These are phyloP conservation scores for Microdochium nivale DNA, from an alignment of 2,329 filamentous ascomycete genomes.

Conservation along the genomic window DNA sequence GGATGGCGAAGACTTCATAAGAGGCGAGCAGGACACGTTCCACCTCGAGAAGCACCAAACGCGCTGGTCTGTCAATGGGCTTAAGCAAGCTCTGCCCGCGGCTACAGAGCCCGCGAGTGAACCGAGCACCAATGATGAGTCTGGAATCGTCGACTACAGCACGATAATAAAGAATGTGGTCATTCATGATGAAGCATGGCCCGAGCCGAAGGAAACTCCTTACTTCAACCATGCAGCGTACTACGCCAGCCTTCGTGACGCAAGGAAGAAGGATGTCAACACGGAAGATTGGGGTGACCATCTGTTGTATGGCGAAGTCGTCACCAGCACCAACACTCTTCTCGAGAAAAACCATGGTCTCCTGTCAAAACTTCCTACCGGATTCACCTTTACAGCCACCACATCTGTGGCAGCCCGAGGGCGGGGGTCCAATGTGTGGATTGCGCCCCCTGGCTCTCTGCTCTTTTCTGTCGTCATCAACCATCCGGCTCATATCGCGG, in stretches of 20 bases:
- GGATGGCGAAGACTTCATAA: constrained; percentile 62
- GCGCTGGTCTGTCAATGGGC: constrained; percentile 45
- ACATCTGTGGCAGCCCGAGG: constrained; percentile 83
- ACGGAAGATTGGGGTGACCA: constrained; percentile 64
- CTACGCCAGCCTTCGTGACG: constrained; percentile 62
- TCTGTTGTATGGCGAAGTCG: constrained; percentile 81
- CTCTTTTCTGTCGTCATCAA: constrained; percentile 86
- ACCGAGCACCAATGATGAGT: constrained; percentile 22
- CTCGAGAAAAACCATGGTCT: constrained; percentile 83
- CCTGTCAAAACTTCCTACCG: constrained; percentile 66
- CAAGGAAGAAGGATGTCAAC: constrained; percentile 48
- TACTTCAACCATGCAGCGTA: constrained; percentile 79
- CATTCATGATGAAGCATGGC: constrained; percentile 59
- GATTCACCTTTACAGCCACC: constrained; percentile 82
- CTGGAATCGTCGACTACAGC: constrained; percentile 67
- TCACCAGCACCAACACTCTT: constrained; percentile 90
- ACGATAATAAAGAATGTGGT: constrained; percentile 65
- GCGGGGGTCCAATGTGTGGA: constrained; percentile 88
- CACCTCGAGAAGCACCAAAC: constrained; percentile 61
- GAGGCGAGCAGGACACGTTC: constrained; percentile 77
- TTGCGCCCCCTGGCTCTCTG: constrained; percentile 76
- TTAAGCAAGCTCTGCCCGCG: constrained; percentile 43
- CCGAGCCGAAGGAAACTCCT: constrained; percentile 65
- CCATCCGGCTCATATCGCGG: constrained; percentile 66
- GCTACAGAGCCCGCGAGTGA: constrained; percentile 17